phyloP scores from a whole-genome alignment of 2,329 filamentous ascomycete species.

The Phyllosticta citribraziliensis region DNA sequence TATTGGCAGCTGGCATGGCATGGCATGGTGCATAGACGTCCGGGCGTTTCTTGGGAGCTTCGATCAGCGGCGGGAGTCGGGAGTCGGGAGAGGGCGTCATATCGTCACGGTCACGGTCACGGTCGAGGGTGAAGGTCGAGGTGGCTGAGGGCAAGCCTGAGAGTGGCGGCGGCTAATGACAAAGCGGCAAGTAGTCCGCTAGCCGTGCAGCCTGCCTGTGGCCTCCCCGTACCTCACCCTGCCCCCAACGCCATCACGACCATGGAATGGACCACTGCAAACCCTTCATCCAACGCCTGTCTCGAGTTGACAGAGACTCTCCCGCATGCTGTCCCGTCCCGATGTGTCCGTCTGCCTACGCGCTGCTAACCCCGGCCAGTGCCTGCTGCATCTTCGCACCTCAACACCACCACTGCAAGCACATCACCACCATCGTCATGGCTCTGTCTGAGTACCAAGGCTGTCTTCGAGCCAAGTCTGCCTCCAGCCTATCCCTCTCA shows the following conservation, averaged over 20 bases:
- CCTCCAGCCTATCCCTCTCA: neutral
- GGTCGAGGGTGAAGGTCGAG: neutral
- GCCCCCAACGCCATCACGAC: neutral
- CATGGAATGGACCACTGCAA: neutral
- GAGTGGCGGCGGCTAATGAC: neutral
- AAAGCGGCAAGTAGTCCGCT: neutral
- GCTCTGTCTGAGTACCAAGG: neutral
- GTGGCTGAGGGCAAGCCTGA: neutral
- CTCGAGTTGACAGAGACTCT: slow-evolving; percentile 7
- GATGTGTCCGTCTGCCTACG: neutral
- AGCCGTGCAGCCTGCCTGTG: neutral
- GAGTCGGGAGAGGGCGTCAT: neutral
- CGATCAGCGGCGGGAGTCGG: neutral
- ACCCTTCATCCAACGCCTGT: slow-evolving; percentile 1
- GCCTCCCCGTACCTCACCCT: neutral
- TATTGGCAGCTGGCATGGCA: neutral
- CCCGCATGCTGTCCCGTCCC: neutral
- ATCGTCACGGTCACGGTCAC: neutral
- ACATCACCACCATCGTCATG: neutral
- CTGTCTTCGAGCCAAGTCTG: neutral
- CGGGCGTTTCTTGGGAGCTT: neutral
- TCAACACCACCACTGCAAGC: neutral
- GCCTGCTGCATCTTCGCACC: neutral
- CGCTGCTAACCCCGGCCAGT: neutral
- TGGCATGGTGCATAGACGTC: neutral